These are phyloP conservation scores for Cytidiella melzeri DNA, from an alignment of 768 basidiomycete genomes.

Conservation along the genomic window DNA sequence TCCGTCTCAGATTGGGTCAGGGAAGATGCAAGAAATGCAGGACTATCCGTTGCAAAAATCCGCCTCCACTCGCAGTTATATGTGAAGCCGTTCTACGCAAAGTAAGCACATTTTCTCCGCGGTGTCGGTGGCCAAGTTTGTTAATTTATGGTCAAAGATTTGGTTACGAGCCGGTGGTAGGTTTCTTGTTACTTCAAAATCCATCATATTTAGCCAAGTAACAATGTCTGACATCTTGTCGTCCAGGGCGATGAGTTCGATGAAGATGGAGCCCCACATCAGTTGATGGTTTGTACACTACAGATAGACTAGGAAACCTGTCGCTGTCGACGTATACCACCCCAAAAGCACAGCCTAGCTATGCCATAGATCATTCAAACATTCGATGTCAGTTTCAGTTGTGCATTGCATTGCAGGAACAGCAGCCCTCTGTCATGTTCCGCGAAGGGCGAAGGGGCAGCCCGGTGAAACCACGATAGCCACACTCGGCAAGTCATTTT, in stretches of 20 bases:
- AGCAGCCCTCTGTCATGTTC: too few relatives aligned
- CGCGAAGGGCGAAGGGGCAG: too few relatives aligned
- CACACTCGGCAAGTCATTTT: too few relatives aligned
- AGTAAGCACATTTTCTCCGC: slow-evolving; percentile 39
- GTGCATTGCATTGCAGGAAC: too few relatives aligned
- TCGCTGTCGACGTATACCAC: slow-evolving; percentile 9
- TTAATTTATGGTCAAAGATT: too few relatives aligned
- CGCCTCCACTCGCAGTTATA: slow-evolving; percentile 65
- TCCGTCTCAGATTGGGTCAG: slow-evolving; percentile 55
- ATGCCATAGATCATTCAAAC: too few relatives aligned
- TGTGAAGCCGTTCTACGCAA: slow-evolving; percentile 69
- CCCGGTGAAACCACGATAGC: too few relatives aligned
- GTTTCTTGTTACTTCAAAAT: slow-evolving; percentile 22
- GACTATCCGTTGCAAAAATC: slow-evolving; percentile 19
- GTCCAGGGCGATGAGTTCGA: slow-evolving; percentile 66
- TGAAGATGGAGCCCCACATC: slow-evolving; percentile 82
- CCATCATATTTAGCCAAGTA: too few relatives aligned
- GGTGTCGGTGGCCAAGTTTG: too few relatives aligned
- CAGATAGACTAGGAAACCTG: slow-evolving; percentile 28
- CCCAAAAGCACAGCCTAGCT: too few relatives aligned
- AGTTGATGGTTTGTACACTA: slow-evolving; percentile 66
- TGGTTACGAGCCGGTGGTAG: slow-evolving; percentile 63
- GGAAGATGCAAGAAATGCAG: slow-evolving; percentile 33
- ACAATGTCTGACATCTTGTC: too few relatives aligned
- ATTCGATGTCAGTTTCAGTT: too few relatives aligned